Conservation (phyloP, 176 grass and related monocot species). For the barley (Hordeum vulgare) region DNA sequence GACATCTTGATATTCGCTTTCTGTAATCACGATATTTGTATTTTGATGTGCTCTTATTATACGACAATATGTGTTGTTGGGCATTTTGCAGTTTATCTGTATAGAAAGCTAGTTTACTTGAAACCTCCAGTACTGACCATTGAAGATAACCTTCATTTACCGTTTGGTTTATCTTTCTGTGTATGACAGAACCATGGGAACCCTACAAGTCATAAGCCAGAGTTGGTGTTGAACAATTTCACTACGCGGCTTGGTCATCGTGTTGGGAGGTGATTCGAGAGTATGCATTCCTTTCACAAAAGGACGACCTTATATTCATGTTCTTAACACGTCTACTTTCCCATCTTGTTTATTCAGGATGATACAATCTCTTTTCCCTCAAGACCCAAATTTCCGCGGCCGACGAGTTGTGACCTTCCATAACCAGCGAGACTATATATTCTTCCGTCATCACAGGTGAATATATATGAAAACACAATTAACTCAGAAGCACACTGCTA, state of each 20-base stretch:
- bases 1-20: not conserved
- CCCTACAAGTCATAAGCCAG: constrained; percentile 85
- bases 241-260: constrained; percentile 84
- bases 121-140: not conserved
- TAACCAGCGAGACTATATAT: constrained; percentile 96
- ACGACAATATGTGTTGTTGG: not conserved
- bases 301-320: not conserved
- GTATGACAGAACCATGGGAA: constrained; percentile 81
- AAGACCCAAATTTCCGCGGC: constrained; percentile 84
- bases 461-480: not conserved
- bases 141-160: not conserved
- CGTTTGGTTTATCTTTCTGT: not conserved
- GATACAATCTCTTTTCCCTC: constrained; percentile 89
- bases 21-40: not conserved
- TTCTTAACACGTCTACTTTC: constrained; percentile 3
- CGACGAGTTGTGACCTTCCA: constrained; percentile 93
- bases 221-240: constrained; percentile 98
- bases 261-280: constrained; percentile 64
- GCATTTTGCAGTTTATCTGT: not conserved
- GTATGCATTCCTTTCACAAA: not conserved
- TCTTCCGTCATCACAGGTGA: constrained; percentile 97
- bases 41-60: not conserved
- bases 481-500: not conserved
- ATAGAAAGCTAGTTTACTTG: not conserved
- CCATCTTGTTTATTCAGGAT: constrained; percentile 43